A percentile compares a stretch with the other conserved stretches of the same genome.
These are phyloP conservation scores for Zychaea mexicana DNA, from an alignment of 371 early-diverging fungal species.

Conservation along the genomic window DNA sequence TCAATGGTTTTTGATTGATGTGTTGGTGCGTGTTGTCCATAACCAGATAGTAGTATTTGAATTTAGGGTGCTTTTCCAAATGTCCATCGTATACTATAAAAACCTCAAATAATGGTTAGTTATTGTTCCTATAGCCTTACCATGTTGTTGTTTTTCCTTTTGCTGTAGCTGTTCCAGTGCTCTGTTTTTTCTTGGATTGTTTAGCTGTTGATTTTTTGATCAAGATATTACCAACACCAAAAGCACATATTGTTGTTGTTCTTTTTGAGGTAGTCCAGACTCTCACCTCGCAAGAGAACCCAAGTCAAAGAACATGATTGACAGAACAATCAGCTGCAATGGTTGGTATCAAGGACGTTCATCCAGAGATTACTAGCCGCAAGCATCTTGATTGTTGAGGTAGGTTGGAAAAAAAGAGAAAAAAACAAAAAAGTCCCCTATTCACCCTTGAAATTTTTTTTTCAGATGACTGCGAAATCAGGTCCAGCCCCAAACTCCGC, in stretches of 20 bases:
- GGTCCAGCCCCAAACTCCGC: no score
- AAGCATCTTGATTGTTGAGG: constrained; percentile 22
- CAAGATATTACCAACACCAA: no score
- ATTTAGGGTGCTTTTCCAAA: constrained; percentile 10
- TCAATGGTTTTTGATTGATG: neutral
- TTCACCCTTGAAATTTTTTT: no score
- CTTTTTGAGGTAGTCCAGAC: no score
- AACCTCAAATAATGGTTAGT: constrained; percentile 1
- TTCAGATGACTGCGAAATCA: no score
- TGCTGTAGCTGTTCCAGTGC: no score
- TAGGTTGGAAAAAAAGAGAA: no score
- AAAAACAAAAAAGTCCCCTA: no score
- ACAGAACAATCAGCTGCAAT: constrained; percentile 20
- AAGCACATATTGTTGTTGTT: no score
- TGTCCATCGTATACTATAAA: constrained; percentile 4
- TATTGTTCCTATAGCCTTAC: constrained; percentile 5
- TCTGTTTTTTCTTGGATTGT: constrained; percentile 1
- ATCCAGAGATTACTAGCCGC: constrained; percentile 21
- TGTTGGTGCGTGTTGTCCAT: constrained; percentile 13
- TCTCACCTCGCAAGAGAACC: constrained; percentile 22
- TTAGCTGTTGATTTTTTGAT: neutral
- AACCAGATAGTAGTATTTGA: neutral
- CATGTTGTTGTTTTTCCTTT: constrained; percentile 2
- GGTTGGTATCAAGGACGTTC: constrained; percentile 25
- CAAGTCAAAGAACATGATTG: constrained; percentile 22